Conservation (phyloP, 1,139 yeast genomes). For the Geotrichum reessii region DNA sequence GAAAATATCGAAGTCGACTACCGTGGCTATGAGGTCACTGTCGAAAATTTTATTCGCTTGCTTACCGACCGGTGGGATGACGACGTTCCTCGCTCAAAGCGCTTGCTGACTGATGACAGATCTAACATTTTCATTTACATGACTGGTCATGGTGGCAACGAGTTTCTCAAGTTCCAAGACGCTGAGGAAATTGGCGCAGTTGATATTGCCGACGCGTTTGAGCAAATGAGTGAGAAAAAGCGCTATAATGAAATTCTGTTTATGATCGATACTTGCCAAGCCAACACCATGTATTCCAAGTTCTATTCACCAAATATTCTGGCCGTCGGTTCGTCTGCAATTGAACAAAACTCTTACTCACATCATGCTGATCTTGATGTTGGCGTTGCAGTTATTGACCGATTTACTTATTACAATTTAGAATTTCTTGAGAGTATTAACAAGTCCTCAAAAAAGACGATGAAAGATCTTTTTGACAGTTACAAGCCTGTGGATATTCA, state of each 20-base stretch:
- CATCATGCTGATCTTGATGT: constrained; percentile 93
- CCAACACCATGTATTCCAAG: constrained; percentile 92
- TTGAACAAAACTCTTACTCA: constrained; percentile 88
- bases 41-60: constrained; percentile 84
- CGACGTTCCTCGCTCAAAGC: constrained; percentile 86
- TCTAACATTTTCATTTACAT: constrained; percentile 89
- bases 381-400: constrained; percentile 96
- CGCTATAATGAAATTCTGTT: constrained; percentile 91
- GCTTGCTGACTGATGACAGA: constrained; percentile 86
- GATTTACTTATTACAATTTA: constrained; percentile 87
- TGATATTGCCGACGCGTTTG: constrained; percentile 96
- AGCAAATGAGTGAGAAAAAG: constrained; percentile 92
- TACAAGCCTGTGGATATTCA: constrained; percentile 83
- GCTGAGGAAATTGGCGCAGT: constrained; percentile 95
- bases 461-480: constrained; percentile 76
- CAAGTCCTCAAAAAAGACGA: constrained; percentile 65
- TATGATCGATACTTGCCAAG: constrained; percentile 98
- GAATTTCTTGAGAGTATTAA: constrained; percentile 78
- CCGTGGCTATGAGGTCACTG: constrained; percentile 96
- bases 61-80: constrained; percentile 94
- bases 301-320: constrained; percentile 88
- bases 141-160: constrained; percentile 99
- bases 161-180: constrained; percentile 92
- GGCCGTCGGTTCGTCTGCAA: constrained; percentile 87
- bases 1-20: constrained; percentile 94